Base-by-base conservation (phyloP, 2,329 filamentous ascomycete species). In the Arachnopeziza araneosa region DNA sequence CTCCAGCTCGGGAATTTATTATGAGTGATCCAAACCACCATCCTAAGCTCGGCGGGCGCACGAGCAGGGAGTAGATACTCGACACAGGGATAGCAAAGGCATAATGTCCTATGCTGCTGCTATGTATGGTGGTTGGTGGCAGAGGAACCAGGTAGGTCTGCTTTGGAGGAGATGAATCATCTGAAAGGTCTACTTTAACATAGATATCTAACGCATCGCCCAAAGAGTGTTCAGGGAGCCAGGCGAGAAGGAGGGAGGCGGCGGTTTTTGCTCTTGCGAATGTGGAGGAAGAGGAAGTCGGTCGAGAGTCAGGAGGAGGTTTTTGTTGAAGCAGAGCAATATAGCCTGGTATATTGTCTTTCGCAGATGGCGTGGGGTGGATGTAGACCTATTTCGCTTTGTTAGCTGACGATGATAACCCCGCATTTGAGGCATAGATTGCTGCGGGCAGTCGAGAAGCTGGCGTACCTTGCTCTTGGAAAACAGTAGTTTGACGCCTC, bases 1-100 rank as follows among this genome's bases (percentile, higher is more conserved):
- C 93, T 2, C 96, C 96, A 0, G 89, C 86, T 14, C 90, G 82
- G 1, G 90, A 91, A 73, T 99, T 99, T 77, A 99, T 91, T 60
- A 99, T 88, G 26, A 99, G 77, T 64, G 92, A 96, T 36, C 95
- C 95, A 73, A 96, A 97, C 95, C 95, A 99, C 96, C 95, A 99
- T 19, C 95, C 96, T 8, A 96, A 77, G 72, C 91, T 97, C 5
- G 95, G 96, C 2, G 93, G 93, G 1, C 95, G 86, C 49, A 99
- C 87, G 8, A 96, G 81, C 5, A 99, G 80, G 26, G 91, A 96
- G 75, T 96, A 99, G 62, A 99, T 88, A 64, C 93, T 90, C 66
- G 86, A 91, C 30, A 98, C 83, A 1, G 95, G 95, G 6, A 99
- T 83, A 1, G 93, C 92, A 71, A 99, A 99, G 1, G 95, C 86